phyloP scores from a whole-genome alignment of 163 green algal genomes.

The Volvox carteri region DNA sequence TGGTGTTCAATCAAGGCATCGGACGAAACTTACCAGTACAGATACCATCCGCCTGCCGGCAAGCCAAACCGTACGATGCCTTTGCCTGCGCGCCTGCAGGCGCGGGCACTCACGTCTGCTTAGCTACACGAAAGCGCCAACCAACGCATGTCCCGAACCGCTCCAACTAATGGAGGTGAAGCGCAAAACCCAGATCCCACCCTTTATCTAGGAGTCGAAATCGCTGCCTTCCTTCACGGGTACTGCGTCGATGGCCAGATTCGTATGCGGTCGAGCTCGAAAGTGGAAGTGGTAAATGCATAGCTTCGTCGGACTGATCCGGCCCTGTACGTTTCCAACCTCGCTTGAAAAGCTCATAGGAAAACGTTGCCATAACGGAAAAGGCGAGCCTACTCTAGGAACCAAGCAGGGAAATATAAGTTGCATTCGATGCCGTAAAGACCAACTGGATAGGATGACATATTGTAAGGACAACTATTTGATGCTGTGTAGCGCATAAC shows the following conservation, averaged over 20 bases:
- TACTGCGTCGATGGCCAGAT: neutral
- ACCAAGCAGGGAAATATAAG: too few species aligned
- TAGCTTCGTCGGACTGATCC: slow-evolving; percentile 1
- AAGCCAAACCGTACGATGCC: slow-evolving; percentile 61
- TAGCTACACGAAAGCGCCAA: slow-evolving; percentile 1
- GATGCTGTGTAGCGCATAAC: too few species aligned
- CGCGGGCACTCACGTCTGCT: neutral
- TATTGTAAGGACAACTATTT: too few species aligned
- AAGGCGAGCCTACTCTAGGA: too few species aligned
- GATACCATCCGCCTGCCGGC: slow-evolving; percentile 35
- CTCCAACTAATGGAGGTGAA: neutral
- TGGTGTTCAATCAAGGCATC: too few species aligned
- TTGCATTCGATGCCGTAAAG: too few species aligned
- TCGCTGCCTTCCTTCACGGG: neutral
- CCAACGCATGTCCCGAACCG: too few species aligned
- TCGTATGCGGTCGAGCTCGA: neutral
- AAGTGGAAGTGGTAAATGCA: slow-evolving; percentile 35
- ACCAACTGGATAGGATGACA: too few species aligned
- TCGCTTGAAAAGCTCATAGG: slow-evolving; percentile 36
- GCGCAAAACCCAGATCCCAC: slow-evolving; percentile 13
- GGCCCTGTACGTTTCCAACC: neutral
- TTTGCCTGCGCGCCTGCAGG: slow-evolving; percentile 56
- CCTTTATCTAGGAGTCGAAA: slow-evolving; percentile 39
- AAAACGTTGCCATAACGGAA: neutral
- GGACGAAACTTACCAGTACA: slow-evolving; percentile 49